These are phyloP conservation scores for Tulasnella sp. DNA, from an alignment of 768 basidiomycete genomes.

Conservation along the genomic window DNA sequence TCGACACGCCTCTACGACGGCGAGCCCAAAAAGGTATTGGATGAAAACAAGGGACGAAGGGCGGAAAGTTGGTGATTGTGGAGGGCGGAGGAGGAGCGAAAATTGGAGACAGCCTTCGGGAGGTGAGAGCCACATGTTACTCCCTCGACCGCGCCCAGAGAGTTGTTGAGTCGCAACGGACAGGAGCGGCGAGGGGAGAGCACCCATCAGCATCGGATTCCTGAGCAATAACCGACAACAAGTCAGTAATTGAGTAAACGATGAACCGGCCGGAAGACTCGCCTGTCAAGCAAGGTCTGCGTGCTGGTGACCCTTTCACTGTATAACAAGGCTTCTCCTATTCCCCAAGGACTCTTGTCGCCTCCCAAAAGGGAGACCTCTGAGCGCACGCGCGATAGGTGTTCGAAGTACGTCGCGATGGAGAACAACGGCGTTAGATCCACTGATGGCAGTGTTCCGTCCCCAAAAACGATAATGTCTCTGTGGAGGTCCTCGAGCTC, in stretches of 20 bases:
- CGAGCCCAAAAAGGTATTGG: slow-evolving; percentile 85
- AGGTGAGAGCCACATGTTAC: slow-evolving; percentile 78
- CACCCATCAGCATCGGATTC: slow-evolving; percentile 59
- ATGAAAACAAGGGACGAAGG: slow-evolving; percentile 72
- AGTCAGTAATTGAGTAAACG: not conserved
- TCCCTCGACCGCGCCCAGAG: slow-evolving; percentile 76
- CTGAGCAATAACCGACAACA: slow-evolving; percentile 32
- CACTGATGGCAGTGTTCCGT: slow-evolving; percentile 18
- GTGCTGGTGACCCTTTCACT: slow-evolving; percentile 88
- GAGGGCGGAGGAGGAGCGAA: slow-evolving; percentile 58
- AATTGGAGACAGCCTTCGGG: slow-evolving; percentile 82
- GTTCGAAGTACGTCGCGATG: slow-evolving; percentile 46
- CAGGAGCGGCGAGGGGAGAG: slow-evolving; percentile 63
- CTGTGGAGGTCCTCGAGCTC: slow-evolving; percentile 22
- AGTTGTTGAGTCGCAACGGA: slow-evolving; percentile 84
- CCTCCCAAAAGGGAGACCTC: slow-evolving; percentile 2
- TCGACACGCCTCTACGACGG: slow-evolving; percentile 78
- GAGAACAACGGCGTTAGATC: slow-evolving; percentile 67
- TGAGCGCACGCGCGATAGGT: slow-evolving; percentile 29
- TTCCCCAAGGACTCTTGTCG: slow-evolving; percentile 25
- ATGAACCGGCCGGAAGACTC: slow-evolving; percentile 28
- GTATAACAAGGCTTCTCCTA: slow-evolving; percentile 75
- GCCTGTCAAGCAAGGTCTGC: slow-evolving; percentile 92
- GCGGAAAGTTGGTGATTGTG: slow-evolving; percentile 38
- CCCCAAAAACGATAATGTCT: slow-evolving; percentile 23